Base-by-base conservation (phyloP, 768 basidiomycete species). In the Melanogaster broomeanus region DNA sequence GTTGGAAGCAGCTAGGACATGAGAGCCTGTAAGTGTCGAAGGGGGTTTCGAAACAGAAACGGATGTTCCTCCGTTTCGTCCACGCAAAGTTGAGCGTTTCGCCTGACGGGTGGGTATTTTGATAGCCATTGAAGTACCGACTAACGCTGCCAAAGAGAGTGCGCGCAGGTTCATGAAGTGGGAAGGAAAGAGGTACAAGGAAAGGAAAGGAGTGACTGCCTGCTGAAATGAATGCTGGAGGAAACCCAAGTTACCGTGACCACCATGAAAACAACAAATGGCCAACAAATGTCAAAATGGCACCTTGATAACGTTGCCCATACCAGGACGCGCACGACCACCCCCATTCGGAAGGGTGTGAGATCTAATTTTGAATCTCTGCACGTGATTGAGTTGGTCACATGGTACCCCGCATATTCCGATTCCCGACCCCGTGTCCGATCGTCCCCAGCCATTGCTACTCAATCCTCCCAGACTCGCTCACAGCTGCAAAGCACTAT, bases 71-170 rank as follows among this genome's bases (percentile, higher is more conserved):
- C 74, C 70, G 37, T 69, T 65, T 63, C 81, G 73, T 50, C 71
- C 68, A 37, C 71, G 67, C 30, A 74, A 51, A 21, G 55, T 45
- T 16, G 69, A 54, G 25, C 67, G 72, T 52, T 68, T 76, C 52
- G 71, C 61, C 61, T 76, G 79, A 54, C 74, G 76, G 63, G 87
- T 50, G 37, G 81, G 74, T 33, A 81, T 59, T 43, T 60, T 74
- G 58, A 76, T 52, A 13, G 86, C 79, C 56, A 77, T 67, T 41
- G 76, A 69, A 52, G 75, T 61, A 39, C 64, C 57, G 31, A 68
- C 66, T 48, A 71, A 62, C 58, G 77, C 60, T 41, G 68, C 63
- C 40, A 81, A 59, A 19, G 69, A 65, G 55, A 79, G 58, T 22
- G 72, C 61, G 51, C 51, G 57, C 43, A 74, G 48, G 58, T 71